Evolutionary conservation across 768 basidiomycete genomes (phyloP), one percentile per base, ranked within the genome.

Genomic region (Asterophora lycoperdoides): DNA sequence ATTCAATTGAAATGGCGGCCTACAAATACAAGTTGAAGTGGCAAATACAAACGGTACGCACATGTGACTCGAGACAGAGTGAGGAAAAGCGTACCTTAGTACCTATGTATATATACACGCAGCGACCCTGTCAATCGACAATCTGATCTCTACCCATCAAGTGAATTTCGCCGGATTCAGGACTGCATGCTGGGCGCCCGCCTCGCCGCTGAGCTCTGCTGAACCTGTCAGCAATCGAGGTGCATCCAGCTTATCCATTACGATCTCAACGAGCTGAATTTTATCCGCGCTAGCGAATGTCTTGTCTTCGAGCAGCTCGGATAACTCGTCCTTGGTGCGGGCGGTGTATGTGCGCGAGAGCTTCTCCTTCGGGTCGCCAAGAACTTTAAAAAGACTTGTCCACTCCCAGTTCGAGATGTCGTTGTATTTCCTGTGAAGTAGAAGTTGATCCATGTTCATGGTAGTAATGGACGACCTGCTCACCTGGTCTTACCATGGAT

Each of bases 341-440:
- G 91, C 84, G 9, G 74, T 83, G 64, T 86, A 84, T 2, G 85
- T 85, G 58, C 71, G 71, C 36, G 78, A 77, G 15, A 70, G 61
- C 20, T 70, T 70, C 45, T 76, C 76, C 28, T 78, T 65, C 32
- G 70, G 50, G 55, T 80, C 81, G 38, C 79, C 80, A 35, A 89
- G 68, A 23, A 77, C 75, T 26, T 72, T 72, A 14, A 89, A 69
- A 26, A 89, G 71, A 48, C 70, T 69, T 1, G 81, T 76, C 81
- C 82, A 89, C 57, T 81, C 78, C 87, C 93, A 96, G 59, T 84
- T 69, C 19, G 76, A 72, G 55, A 98, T 85, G 61, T 96, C 84
- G 63, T 95, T 95, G 68, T 96, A 94, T 62, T 83, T 79, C 48
- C 87, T 83, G 56, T 41, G 28, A 47, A 26, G 15, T 13, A 9